Evolutionary conservation across 331 rosid genomes (phyloP), one percentile per base, ranked within the genome.

Genomic region (Dryas integrifolia): DNA sequence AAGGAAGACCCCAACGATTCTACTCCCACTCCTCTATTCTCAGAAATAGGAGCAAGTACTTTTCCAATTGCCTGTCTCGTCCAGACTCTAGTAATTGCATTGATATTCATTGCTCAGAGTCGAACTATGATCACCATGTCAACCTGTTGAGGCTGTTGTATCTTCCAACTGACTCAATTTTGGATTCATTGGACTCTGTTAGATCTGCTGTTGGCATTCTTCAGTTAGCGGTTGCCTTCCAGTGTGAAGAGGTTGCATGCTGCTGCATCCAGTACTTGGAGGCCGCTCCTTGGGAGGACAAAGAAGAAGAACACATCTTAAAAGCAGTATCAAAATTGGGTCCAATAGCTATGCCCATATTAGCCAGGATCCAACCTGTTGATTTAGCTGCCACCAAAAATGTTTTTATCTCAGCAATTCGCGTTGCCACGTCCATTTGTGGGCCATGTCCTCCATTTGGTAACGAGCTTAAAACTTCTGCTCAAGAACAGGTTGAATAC

Each of bases 401-500:
- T 76, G 88, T 91, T 45, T 94, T 91, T 79, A 79, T 94, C 69
- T 88, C 98, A 9, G 98, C 98, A 56, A 52, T 94, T 82, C 81
- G 91, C 18, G 60, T 91, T 38, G 98, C 98, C 16, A 64, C 85
- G 81, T 89, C 98, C 74, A 81, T 88, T 55, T 88, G 76, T 60
- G 83, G 64, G 63, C 90, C 91, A 5, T 86, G 88, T 67, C 87
- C 92, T 13, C 91, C 87, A 53, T 89, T 94, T 47, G 97, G 97
- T 38, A 86, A 86, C 9, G 91, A 89, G 82, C 89, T 94, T 51
- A 83, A 87, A 82, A 84, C 78, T 69, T 94, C 92, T 55, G 98
- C 98, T 43, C 97, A 88, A 70, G 96, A 91, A 82, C 98, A 94
- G 82, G 95, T 94, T 13, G 96, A 91, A 59, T 94, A 48, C 87